A percentile compares a stretch with the other conserved stretches of the same genome.
phyloP scores from a whole-genome alignment of 1,284 basidiomycete species.

The Sporisorium reilianum region DNA sequence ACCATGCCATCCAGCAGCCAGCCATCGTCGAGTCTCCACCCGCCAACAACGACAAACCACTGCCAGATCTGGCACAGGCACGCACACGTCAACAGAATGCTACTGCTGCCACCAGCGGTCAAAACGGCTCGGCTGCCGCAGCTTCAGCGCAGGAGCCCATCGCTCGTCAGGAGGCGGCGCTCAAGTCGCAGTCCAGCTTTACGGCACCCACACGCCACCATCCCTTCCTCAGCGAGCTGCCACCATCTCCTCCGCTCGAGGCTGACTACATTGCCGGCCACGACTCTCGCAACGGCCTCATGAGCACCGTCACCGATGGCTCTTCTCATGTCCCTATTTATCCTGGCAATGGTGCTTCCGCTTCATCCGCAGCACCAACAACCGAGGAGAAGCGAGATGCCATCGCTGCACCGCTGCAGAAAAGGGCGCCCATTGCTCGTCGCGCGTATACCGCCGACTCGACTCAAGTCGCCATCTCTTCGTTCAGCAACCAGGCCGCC shows the following conservation, averaged over 20 bases:
- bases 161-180: slow-evolving; percentile 32
- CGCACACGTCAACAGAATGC: slow-evolving; percentile 16
- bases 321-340: slow-evolving; percentile 15
- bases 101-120: slow-evolving; percentile 1
- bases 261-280: slow-evolving; percentile 47
- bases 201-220: slow-evolving; percentile 53
- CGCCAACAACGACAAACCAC: background rate
- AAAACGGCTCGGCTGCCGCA: background rate
- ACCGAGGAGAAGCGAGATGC: background rate
- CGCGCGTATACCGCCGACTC: slow-evolving; percentile 43
- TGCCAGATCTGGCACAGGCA: slow-evolving; percentile 14
- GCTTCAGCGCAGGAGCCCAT: slow-evolving; percentile 6
- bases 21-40: slow-evolving; percentile 17
- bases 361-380: background rate
- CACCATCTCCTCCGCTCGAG: slow-evolving; percentile 61
- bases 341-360: slow-evolving; percentile 9
- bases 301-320: slow-evolving; percentile 30
- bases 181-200: slow-evolving; percentile 46
- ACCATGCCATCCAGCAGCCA: slow-evolving; percentile 19
- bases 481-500: background rate
- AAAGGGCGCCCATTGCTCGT: slow-evolving; percentile 41
- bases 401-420: slow-evolving; percentile 8
- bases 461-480: background rate
- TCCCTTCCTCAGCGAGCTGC: slow-evolving; percentile 60
- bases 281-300: slow-evolving; percentile 44